Percentiles rank a stretch among this genome's conserved stretches.
Evolutionary conservation across 2,329 filamentous ascomycete genomes (phyloP).

Genomic region (Diaporthe batatas): DNA sequence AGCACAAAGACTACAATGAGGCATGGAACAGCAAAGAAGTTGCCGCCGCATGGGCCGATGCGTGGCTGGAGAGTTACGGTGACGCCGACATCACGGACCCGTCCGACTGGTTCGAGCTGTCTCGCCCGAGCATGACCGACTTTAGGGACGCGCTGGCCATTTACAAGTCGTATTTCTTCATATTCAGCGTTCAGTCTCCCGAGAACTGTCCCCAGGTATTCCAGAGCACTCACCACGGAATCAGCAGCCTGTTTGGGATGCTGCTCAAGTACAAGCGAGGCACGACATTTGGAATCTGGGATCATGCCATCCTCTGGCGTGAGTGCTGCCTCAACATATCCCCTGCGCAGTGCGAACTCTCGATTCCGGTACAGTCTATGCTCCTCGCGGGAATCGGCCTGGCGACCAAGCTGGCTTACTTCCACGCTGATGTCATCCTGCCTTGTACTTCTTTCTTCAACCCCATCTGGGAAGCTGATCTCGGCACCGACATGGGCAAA

Average conservation of each 20-base stretch:
- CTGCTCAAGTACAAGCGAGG: constrained; percentile 72
- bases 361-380: constrained; percentile 62
- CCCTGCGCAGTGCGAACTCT: constrained; percentile 62
- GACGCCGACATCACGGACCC: constrained; percentile 54
- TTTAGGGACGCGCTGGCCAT: constrained; percentile 53
- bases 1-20: constrained; percentile 63
- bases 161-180: constrained; percentile 63
- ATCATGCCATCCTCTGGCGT: constrained; percentile 73
- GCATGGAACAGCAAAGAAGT: constrained; percentile 62
- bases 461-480: constrained; percentile 73
- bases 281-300: constrained; percentile 73
- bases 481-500: constrained; percentile 69
- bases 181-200: constrained; percentile 70
- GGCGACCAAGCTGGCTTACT: constrained; percentile 59
- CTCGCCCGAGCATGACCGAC: constrained; percentile 53
- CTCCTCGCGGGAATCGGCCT: constrained; percentile 62
- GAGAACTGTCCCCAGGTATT: constrained; percentile 71
- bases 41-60: constrained; percentile 61
- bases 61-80: constrained; percentile 61
- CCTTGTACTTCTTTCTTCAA: constrained; percentile 73
- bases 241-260: constrained; percentile 71
- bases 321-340: constrained; percentile 66
- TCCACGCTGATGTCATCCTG: constrained; percentile 71
- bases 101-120: constrained; percentile 51
- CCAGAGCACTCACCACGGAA: constrained; percentile 73